phyloP scores from a whole-genome alignment of 2,329 filamentous ascomycete species.

The Beauveria medogensis region DNA sequence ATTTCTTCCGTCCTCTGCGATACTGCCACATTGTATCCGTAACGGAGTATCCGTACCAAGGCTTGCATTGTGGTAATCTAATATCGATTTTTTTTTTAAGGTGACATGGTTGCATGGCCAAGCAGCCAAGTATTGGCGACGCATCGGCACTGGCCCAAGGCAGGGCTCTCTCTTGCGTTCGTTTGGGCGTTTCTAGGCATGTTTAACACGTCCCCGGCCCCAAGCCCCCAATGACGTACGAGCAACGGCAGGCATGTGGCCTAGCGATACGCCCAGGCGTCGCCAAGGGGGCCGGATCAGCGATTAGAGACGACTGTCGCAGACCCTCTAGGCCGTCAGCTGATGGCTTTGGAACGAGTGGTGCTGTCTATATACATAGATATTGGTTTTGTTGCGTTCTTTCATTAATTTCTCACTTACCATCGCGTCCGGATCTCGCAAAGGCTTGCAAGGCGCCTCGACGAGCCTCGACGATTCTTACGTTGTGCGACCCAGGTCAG shows the following conservation, averaged over 20 bases:
- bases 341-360: background rate
- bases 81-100: background rate
- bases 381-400: too few species aligned
- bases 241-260: constrained; percentile 1
- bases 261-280: constrained; percentile 6
- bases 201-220: too few species aligned
- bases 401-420: too few species aligned
- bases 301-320: background rate
- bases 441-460: too few species aligned
- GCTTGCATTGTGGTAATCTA: background rate
- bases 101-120: background rate
- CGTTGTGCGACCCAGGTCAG: too few species aligned
- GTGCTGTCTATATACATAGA: too few species aligned
- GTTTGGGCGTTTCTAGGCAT: background rate
- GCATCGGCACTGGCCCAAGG: too few species aligned
- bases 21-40: too few species aligned
- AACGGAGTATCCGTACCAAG: too few species aligned
- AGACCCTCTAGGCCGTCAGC: background rate
- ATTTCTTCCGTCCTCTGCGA: too few species aligned
- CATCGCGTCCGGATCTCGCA: too few species aligned
- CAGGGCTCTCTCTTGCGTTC: background rate
- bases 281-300: background rate
- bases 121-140: background rate
- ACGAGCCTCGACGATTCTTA: too few species aligned
- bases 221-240: constrained; percentile 4